These are phyloP conservation scores for Drechslerella dactyloides DNA, from an alignment of 2,329 filamentous ascomycete genomes.

Conservation along the genomic window DNA sequence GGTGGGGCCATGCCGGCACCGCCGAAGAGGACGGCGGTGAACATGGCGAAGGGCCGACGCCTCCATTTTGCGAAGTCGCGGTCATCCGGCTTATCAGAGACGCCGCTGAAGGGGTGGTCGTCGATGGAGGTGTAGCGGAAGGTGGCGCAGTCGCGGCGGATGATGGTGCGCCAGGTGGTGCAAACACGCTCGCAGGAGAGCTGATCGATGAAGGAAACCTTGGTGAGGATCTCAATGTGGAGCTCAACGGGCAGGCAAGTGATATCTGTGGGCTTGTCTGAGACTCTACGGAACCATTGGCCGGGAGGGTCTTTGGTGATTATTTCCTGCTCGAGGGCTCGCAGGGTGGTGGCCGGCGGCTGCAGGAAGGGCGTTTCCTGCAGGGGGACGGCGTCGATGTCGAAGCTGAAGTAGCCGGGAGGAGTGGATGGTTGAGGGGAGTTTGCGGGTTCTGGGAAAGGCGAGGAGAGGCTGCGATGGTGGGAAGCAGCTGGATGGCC, in stretches of 20 bases:
- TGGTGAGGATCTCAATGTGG: slow-evolving; percentile 29
- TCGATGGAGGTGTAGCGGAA: slow-evolving; percentile 42
- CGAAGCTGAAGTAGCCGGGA: slow-evolving; percentile 8
- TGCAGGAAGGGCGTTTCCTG: slow-evolving; percentile 11
- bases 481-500: background rate
- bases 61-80: background rate
- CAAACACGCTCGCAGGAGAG: slow-evolving; percentile 38
- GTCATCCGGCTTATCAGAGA: slow-evolving; percentile 7
- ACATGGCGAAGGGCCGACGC: background rate
- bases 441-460: background rate
- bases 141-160: slow-evolving; percentile 28
- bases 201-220: slow-evolving; percentile 31
- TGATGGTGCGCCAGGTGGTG: slow-evolving; percentile 42
- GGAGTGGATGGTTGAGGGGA: background rate
- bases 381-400: slow-evolving; percentile 13
- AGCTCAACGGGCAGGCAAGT: slow-evolving; percentile 40
- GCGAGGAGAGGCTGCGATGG: background rate
- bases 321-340: slow-evolving; percentile 22
- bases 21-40: background rate
- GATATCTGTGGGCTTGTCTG: slow-evolving; percentile 22
- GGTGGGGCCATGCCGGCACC: no score
- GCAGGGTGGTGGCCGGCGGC: slow-evolving; percentile 3
- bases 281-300: slow-evolving; percentile 35
- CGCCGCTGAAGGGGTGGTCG: slow-evolving; percentile 21
- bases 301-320: slow-evolving; percentile 27